Conservation (phyloP, 495 filamentous ascomycete species). For the Podospora fimiseda region DNA sequence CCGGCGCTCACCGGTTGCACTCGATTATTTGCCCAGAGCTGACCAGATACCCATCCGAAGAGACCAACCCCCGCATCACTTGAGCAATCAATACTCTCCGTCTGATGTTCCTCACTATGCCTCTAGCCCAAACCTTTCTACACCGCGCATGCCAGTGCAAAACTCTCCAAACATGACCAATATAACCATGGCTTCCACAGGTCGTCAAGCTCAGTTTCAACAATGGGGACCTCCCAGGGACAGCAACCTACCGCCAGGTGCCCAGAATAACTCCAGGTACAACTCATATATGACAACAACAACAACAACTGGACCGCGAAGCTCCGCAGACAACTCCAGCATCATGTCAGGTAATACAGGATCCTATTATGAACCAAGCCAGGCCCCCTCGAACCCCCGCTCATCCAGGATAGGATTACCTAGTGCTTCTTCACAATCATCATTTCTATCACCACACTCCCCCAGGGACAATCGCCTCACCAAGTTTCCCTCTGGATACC, state of each 20-base stretch:
- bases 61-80: constrained; percentile 72
- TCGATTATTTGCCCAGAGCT: constrained; percentile 68
- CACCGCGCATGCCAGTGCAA: constrained; percentile 65
- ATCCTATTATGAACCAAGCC: constrained; percentile 62
- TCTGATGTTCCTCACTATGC: constrained; percentile 48
- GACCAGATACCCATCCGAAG: constrained; percentile 58
- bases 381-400: constrained; percentile 59
- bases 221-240: constrained; percentile 63
- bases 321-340: constrained; percentile 39
- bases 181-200: constrained; percentile 62
- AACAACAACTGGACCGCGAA: constrained; percentile 35
- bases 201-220: constrained; percentile 64
- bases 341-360: constrained; percentile 65
- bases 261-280: constrained; percentile 49
- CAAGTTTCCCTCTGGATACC: constrained; percentile 43
- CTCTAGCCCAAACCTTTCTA: constrained; percentile 53
- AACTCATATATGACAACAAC: constrained; percentile 62
- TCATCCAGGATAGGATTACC: constrained; percentile 52
- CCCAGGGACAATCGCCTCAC: constrained; percentile 46
- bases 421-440: constrained; percentile 44
- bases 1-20: constrained; percentile 60
- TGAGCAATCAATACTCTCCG: constrained; percentile 83
- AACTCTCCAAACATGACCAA: constrained; percentile 34
- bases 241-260: constrained; percentile 36
- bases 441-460: constrained; percentile 39